These are phyloP conservation scores for Sparassis latifolia DNA, from an alignment of 1,284 basidiomycete species.

Conservation along the genomic window DNA sequence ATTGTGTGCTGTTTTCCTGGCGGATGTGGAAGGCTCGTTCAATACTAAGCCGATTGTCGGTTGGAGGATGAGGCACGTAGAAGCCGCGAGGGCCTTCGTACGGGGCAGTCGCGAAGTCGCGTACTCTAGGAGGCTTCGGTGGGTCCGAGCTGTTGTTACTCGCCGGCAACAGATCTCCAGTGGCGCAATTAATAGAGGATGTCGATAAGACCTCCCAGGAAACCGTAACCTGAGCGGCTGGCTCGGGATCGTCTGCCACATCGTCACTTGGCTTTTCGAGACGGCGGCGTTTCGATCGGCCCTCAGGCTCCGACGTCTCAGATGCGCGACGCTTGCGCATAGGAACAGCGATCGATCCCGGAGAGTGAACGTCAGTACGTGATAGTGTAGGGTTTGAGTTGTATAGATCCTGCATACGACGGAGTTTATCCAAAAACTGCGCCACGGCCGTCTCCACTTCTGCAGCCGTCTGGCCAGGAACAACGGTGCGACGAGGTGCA, in stretches of 20 bases:
- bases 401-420: slow-evolving; percentile 3
- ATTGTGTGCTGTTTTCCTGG: slow-evolving; percentile 12
- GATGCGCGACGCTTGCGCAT: no score
- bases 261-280: no score
- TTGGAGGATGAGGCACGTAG: slow-evolving; percentile 20
- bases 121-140: slow-evolving; percentile 14
- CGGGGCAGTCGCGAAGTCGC: slow-evolving; percentile 20
- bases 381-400: no score
- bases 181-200: background rate
- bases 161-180: slow-evolving; percentile 5
- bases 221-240: no score
- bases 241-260: no score
- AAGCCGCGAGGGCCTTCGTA: slow-evolving; percentile 18
- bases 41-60: slow-evolving; percentile 11
- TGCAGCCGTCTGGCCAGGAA: slow-evolving; percentile 29
- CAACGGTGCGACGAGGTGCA: slow-evolving; percentile 28
- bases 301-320: no score
- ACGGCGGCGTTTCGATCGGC: no score
- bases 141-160: slow-evolving; percentile 1
- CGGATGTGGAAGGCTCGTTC: slow-evolving; percentile 17
- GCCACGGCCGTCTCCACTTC: slow-evolving; percentile 20
- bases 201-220: no score
- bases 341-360: no score
- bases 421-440: slow-evolving; percentile 11
- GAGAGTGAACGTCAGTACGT: no score